These are phyloP conservation scores for Neoarthrinium moseri DNA, from an alignment of 2,329 filamentous ascomycete species.

Conservation along the genomic window DNA sequence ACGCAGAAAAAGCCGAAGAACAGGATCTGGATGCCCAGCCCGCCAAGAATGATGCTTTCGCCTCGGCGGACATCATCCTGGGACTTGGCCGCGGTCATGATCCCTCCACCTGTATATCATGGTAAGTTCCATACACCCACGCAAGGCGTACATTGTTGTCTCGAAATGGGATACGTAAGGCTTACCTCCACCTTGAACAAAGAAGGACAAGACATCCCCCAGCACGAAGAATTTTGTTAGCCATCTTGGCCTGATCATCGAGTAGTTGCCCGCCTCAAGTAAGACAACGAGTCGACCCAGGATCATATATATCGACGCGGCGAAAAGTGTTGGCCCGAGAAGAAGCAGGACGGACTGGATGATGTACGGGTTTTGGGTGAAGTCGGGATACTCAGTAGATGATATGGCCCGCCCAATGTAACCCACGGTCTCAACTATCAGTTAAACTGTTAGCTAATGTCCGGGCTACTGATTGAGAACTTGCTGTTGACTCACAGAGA, in stretches of 20 bases:
- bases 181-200: slow-evolving; percentile 42
- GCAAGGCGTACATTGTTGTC: no score
- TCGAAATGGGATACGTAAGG: not conserved
- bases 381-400: slow-evolving; percentile 36
- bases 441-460: no score
- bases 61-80: slow-evolving; percentile 29
- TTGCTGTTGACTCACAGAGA: slow-evolving; percentile 35
- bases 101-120: slow-evolving; percentile 33
- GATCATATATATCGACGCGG: slow-evolving; percentile 46
- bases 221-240: slow-evolving; percentile 50
- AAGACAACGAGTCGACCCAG: slow-evolving; percentile 37
- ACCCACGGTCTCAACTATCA: slow-evolving; percentile 50
- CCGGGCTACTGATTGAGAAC: not conserved
- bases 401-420: slow-evolving; percentile 49
- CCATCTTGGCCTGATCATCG: slow-evolving; percentile 40
- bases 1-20: slow-evolving; percentile 50
- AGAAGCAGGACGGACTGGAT: slow-evolving; percentile 39
- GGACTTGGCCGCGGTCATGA: slow-evolving; percentile 30
- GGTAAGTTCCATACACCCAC: not conserved
- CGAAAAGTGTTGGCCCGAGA: slow-evolving; percentile 38
- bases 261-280: slow-evolving; percentile 37
- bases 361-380: slow-evolving; percentile 34
- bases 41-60: slow-evolving; percentile 43
- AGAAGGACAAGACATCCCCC: slow-evolving; percentile 46
- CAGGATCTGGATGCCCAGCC: slow-evolving; percentile 46